Base-by-base conservation (phyloP, 768 basidiomycete genomes). In the Amanita rubescens region DNA sequence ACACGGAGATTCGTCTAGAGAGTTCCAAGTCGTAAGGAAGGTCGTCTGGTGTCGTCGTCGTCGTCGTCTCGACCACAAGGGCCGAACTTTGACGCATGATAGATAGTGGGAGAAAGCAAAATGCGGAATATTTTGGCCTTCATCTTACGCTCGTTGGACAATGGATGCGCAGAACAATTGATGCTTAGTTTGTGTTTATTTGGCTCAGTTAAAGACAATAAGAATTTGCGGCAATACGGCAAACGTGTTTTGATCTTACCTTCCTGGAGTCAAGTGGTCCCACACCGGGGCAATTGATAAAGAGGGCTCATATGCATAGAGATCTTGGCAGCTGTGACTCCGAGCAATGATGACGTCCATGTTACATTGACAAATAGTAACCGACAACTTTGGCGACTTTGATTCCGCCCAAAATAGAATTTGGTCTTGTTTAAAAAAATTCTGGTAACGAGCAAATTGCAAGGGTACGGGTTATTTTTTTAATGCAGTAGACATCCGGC, bases 1-100 rank as follows among this genome's bases (percentile, higher is more conserved):
- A 61, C 50, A 66, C 53, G 24, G 65, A 66, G 14, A 61, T 53
- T 24, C 63, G 58, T 17, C 61, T 63, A 17, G 65, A 60, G 35
- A 61, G 50, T 35, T 60, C 58, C 22, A 62, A 57, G 49, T 66
- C 65, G 50, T 66, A 62, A 43, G 45, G 15, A 9, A 30, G 27
- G 14, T 47, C 15, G 22, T 49, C 19, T 49, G 19, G 47, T 10
- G 47, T 37, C 47, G 47, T 49, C 17, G 47, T n/a, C 17, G 47
- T n/a, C 11, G 33, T 22, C 20, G 33, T n/a, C 33, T 37, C 34
- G 33, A 35, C 47, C 34, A 24, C 8, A 24, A 49, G 30, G 17
- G 33, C 14, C 19, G 33, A 32, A 48, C 3, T n/a, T 30, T 30
- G 27, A 39, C 22, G 38, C 37, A 51, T 38, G 37, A 17, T 38